Percentiles rank a stretch among this genome's conserved stretches.
phyloP scores from a whole-genome alignment of 176 grass and related monocot genomes.

The Metroxylon sagu region DNA sequence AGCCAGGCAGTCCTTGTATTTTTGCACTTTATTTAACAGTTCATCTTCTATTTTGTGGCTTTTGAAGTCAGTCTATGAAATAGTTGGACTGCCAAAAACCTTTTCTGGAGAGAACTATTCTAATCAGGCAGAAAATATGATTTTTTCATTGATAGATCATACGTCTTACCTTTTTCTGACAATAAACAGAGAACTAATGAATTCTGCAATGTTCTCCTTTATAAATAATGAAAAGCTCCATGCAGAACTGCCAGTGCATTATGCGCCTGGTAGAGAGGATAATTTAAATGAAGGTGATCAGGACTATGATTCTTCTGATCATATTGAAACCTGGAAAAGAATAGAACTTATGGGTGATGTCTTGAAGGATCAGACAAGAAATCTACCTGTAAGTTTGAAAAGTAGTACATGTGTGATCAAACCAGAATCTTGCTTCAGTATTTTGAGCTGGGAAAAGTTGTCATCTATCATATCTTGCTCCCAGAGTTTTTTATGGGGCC shows the following conservation, averaged over 20 bases:
- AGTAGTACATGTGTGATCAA: constrained; percentile 37
- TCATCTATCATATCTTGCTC: constrained; percentile 67
- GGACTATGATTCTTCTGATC: constrained; percentile 28
- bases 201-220: constrained; percentile 30
- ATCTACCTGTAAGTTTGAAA: constrained; percentile 37
- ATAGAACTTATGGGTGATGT: constrained; percentile 51
- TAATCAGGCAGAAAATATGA: constrained; percentile 40
- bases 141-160: constrained; percentile 65
- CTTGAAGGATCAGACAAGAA: constrained; percentile 36
- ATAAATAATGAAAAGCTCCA: constrained; percentile 28
- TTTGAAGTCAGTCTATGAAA: constrained; percentile 54
- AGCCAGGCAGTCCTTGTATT: constrained; percentile 29
- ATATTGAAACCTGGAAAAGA: constrained; percentile 31
- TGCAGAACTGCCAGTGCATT: constrained; percentile 19
- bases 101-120: constrained; percentile 33
- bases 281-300: constrained; percentile 24
- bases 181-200: constrained; percentile 34
- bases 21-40: constrained; percentile 31
- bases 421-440: constrained; percentile 39
- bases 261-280: constrained; percentile 12
- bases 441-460: constrained; percentile 40
- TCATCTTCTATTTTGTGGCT: constrained; percentile 53
- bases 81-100: constrained; percentile 31
- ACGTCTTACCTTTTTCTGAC: constrained; percentile 70
- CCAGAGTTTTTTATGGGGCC: constrained; percentile 76